Evolutionary conservation across 352 stramenopile species (phyloP).

Genomic region (Thraustochytrium sp.): DNA sequence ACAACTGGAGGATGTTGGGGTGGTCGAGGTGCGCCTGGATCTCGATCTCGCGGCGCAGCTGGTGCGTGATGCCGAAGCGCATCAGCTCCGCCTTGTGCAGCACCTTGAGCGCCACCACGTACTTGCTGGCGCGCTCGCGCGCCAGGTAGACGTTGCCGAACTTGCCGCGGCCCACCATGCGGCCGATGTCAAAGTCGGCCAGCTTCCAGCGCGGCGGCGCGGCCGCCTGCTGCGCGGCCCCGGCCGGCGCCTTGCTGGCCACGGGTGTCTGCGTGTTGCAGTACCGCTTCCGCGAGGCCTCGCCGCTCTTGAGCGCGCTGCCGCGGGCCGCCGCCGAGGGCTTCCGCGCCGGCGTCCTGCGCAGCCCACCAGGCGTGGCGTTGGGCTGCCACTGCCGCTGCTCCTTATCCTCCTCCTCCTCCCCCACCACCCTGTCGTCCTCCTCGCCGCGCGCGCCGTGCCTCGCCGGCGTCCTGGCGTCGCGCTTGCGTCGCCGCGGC

Average conservation of each 20-base stretch:
- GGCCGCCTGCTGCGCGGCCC: no score
- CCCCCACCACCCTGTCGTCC: neutral
- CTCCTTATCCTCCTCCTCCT: neutral
- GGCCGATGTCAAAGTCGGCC: constrained; percentile 96
- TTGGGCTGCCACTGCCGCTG: neutral
- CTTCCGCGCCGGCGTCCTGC: no score
- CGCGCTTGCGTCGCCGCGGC: neutral
- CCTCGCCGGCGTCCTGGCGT: neutral
- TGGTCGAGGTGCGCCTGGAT: constrained; percentile 93
- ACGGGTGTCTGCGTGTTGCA: neutral
- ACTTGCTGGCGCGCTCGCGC: constrained; percentile 90
- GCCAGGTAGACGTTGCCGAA: constrained; percentile 98
- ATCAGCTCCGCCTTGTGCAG: constrained; percentile 7
- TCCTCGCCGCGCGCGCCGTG: neutral
- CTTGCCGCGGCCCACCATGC: constrained; percentile 91
- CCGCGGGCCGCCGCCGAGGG: neutral
- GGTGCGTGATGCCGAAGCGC: constrained; percentile 85
- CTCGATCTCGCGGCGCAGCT: constrained; percentile 98
- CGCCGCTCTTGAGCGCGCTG: neutral
- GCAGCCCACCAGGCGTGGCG: no score
- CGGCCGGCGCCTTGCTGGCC: neutral
- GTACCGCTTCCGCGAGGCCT: neutral
- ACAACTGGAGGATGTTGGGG: constrained; percentile 47
- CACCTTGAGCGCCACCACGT: constrained; percentile 96
- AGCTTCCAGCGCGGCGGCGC: constrained; percentile 1